A percentile compares a stretch with the other conserved stretches of the same genome.
Evolutionary conservation across 1,139 yeast genomes (phyloP).

Genomic region (Geotrichum cucujoidarum): DNA sequence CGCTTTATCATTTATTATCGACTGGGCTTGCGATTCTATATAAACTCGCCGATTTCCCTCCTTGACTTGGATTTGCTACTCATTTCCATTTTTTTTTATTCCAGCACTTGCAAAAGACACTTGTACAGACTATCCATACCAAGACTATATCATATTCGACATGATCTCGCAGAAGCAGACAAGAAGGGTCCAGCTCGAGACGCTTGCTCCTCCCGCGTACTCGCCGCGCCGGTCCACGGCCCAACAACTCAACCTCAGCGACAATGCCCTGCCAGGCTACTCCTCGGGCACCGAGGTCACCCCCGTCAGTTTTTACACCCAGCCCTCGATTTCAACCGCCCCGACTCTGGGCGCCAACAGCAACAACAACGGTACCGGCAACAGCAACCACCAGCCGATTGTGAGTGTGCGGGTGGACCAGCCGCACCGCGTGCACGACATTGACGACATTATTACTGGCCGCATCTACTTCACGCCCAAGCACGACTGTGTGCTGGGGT

Average conservation of each 20-base stretch:
- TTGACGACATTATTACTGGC: slow-evolving; percentile 15
- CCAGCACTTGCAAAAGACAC: too few species aligned
- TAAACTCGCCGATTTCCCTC: too few species aligned
- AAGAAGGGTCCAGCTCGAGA: not conserved
- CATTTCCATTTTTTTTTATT: too few species aligned
- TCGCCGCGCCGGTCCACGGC: too few species aligned
- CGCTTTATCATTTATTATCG: too few species aligned
- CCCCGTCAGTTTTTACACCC: not conserved
- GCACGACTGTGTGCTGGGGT: slow-evolving; percentile 1
- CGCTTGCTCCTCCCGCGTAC: not conserved
- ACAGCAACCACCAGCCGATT: not conserved
- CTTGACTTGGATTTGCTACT: too few species aligned
- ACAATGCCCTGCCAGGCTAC: not conserved
- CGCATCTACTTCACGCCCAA: slow-evolving; percentile 6
- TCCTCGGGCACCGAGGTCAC: slow-evolving; percentile 4
- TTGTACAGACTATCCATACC: too few species aligned
- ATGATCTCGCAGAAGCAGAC: not conserved
- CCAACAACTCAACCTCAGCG: too few species aligned
- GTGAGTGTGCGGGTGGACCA: not conserved
- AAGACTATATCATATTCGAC: too few species aligned
- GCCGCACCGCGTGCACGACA: slow-evolving; percentile 2
- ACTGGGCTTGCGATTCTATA: too few species aligned
- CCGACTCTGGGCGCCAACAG: too few species aligned
- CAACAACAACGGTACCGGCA: not conserved
- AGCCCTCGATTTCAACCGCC: too few species aligned